Conservation (phyloP, 2,329 filamentous ascomycete genomes). For the Fusarium sp. region DNA sequence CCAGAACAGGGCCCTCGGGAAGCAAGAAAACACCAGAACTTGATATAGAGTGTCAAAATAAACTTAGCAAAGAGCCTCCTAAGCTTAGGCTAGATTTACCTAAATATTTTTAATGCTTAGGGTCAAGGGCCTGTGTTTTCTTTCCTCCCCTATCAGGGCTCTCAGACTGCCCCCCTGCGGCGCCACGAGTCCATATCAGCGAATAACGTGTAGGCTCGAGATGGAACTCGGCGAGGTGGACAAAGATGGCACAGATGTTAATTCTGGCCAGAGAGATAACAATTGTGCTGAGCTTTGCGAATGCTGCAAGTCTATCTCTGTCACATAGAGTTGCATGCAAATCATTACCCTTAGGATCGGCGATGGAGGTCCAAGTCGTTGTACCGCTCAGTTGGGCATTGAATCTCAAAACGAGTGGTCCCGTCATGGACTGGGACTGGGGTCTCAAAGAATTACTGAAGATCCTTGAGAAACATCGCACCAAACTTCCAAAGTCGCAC, state of each 20-base stretch:
- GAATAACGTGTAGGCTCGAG: slow-evolving; percentile 18
- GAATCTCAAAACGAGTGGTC: slow-evolving; percentile 24
- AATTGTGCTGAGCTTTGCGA: slow-evolving; percentile 1
- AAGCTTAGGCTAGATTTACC: too few species aligned
- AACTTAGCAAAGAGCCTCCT: too few species aligned
- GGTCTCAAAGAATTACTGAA: slow-evolving; percentile 2
- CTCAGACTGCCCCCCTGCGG: slow-evolving; percentile 20
- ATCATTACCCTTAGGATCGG: slow-evolving; percentile 25
- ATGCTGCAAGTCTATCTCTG: slow-evolving; percentile 16
- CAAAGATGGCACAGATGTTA: not conserved
- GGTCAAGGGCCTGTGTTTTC: too few species aligned
- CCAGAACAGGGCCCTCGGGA: slow-evolving; percentile 28
- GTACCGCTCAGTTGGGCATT: slow-evolving; percentile 31
- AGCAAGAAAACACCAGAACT: too few species aligned
- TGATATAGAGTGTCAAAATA: too few species aligned
- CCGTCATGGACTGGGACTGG: slow-evolving; percentile 27
- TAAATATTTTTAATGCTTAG: too few species aligned
- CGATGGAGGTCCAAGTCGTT: slow-evolving; percentile 18
- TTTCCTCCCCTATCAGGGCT: not conserved
- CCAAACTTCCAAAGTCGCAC: slow-evolving; percentile 13
- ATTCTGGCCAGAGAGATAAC: not conserved
- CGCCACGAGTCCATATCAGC: slow-evolving; percentile 25
- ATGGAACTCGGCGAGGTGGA: slow-evolving; percentile 15
- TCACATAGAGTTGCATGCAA: slow-evolving; percentile 22
- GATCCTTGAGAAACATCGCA: slow-evolving; percentile 10